phyloP scores from a whole-genome alignment of 805 yeast genomes.

The Hanseniaspora taiwanica region DNA sequence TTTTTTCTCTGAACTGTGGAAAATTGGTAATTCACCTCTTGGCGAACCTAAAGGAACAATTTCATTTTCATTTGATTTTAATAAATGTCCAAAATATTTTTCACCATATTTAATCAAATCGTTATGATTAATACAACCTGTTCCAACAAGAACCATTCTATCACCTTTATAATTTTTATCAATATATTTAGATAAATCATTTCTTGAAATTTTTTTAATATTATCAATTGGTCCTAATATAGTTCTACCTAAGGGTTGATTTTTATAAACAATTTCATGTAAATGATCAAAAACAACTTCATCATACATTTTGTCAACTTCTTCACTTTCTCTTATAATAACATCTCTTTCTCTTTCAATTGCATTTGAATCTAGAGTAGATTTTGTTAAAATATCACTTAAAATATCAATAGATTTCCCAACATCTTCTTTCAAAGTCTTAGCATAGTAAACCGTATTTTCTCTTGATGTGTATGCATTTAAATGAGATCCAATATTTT shows the following conservation, averaged over 20 bases:
- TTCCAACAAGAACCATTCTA: slow-evolving; percentile 95
- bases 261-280: slow-evolving; percentile 82
- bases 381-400: slow-evolving; percentile 78
- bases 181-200: slow-evolving; percentile 70
- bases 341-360: slow-evolving; percentile 95
- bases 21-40: slow-evolving; percentile 48
- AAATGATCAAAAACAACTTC: slow-evolving; percentile 96
- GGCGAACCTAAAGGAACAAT: slow-evolving; percentile 55
- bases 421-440: slow-evolving; percentile 67
- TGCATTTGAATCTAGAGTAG: slow-evolving; percentile 69
- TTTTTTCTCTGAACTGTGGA: slow-evolving; percentile 76
- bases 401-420: slow-evolving; percentile 78
- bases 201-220: slow-evolving; percentile 64
- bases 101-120: slow-evolving; percentile 67
- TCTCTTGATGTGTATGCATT: slow-evolving; percentile 98
- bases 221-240: slow-evolving; percentile 88
- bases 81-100: slow-evolving; percentile 59
- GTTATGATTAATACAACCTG: slow-evolving; percentile 86
- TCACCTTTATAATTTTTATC: slow-evolving; percentile 84
- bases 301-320: slow-evolving; percentile 95
- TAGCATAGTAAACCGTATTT: slow-evolving; percentile 93
- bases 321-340: slow-evolving; percentile 91
- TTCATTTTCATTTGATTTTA: slow-evolving; percentile 28
- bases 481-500: slow-evolving; percentile 90
- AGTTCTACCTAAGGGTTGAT: slow-evolving; percentile 92